Base-by-base conservation (phyloP, 2,329 filamentous ascomycete species). In the Neophaeococcomyces aloes region DNA sequence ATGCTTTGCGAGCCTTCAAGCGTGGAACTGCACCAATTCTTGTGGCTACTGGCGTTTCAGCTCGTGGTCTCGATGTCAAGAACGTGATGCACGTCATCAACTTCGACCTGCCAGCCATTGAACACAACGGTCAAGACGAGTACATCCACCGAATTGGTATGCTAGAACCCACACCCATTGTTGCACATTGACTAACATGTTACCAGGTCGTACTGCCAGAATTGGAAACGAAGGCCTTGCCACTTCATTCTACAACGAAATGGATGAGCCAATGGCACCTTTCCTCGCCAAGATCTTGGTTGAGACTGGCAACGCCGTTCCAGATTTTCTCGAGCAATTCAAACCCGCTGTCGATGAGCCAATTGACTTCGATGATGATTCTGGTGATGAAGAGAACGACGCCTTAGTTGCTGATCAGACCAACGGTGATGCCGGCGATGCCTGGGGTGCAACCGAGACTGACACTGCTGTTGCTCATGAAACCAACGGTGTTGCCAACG, bases 1-100 rank as follows among this genome's bases (percentile, higher is more conserved):
- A 94, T 59, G 82, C 89, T 1, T 75, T 96, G 79, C 79, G 87
- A 54, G 74, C 82, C 1, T 96, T 96, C 72, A 80, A 84, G 15
- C 69, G 67, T 15, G 89, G 84, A 1, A 75, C 73, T 25, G 72
- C 75, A 7, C 88, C 89, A 0, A 83, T 98, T 44, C 64, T 98
- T 46, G 76, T 96, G 47, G 79, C 89, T 8, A 96, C 89, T 17
- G 86, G 85, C 37, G 76, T 98, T 40, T 80, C 83, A 40, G 84
- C 86, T 57, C 86, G 91, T 55, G 91, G 91, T 5, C 79, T 95
- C 27, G 50, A 53, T 27, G 81, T 95, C 29, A 77, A 77, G 46
- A 86, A 91, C 52, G 81, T 96, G 4, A 78, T 81, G 68, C 86
- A 94, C 51, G 83, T 98, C 48, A 81, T 98, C 72, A 96, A 98